phyloP scores from a whole-genome alignment of 2,329 filamentous ascomycete genomes.

The Leptographium procerum region DNA sequence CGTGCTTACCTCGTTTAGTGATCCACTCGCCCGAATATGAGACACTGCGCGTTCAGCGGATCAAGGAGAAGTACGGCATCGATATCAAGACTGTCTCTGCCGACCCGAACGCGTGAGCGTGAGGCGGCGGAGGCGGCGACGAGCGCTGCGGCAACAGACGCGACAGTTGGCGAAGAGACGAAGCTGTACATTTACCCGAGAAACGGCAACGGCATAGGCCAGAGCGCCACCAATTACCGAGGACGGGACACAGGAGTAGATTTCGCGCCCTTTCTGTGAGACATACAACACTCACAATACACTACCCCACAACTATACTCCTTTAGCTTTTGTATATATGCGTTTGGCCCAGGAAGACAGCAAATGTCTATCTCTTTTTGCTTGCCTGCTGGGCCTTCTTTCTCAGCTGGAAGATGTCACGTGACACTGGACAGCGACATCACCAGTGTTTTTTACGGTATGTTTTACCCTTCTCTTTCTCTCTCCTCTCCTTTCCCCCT shows the following conservation, averaged over 20 bases:
- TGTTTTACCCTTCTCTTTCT: not conserved
- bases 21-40: constrained; percentile 74
- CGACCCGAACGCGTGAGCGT: constrained; percentile 21
- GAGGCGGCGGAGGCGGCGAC: not conserved
- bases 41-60: constrained; percentile 67
- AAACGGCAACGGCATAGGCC: not conserved
- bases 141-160: not conserved
- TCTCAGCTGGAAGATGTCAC: not conserved
- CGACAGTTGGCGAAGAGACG: not conserved
- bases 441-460: not conserved
- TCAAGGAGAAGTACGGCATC: constrained; percentile 80
- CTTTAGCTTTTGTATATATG: constrained; percentile 2
- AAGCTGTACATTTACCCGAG: not conserved
- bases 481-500: too few species aligned
- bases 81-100: constrained; percentile 61
- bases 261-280: not conserved
- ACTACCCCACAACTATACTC: not conserved
- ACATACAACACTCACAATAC: not conserved
- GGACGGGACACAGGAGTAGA: not conserved
- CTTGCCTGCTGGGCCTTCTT: not conserved
- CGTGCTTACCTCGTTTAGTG: constrained; percentile 37
- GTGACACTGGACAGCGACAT: not conserved
- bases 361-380: not conserved
- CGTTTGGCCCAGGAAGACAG: constrained; percentile 1
- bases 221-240: not conserved